Evolutionary conservation across 2,329 filamentous ascomycete genomes (phyloP).

Genomic region (Calonectria pseudoreteaudii): DNA sequence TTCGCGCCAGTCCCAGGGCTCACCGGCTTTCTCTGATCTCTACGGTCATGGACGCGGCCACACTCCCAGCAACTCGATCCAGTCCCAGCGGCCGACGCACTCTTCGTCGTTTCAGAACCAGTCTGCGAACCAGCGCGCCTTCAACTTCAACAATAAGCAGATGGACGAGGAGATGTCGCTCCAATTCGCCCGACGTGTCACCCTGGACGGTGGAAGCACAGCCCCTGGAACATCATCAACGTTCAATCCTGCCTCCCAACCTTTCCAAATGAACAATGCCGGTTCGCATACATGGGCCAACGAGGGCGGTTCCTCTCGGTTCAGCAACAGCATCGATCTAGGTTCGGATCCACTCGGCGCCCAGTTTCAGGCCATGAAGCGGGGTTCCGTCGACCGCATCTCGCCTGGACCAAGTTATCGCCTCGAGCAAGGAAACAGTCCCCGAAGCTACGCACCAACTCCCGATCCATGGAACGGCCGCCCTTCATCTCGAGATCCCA

Average conservation of each 20-base stretch:
- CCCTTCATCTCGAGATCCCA: constrained; percentile 48
- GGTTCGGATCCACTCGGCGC: constrained; percentile 46
- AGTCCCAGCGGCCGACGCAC: constrained; percentile 60
- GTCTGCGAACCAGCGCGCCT: constrained; percentile 51
- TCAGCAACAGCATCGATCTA: constrained; percentile 46
- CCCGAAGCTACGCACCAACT: constrained; percentile 44
- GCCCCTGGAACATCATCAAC: constrained; percentile 30
- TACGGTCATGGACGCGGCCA: constrained; percentile 48
- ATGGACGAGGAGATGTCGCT: constrained; percentile 52
- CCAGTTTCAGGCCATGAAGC: constrained; percentile 46
- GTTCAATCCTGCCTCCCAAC: constrained; percentile 48
- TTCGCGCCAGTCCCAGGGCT: constrained; percentile 65
- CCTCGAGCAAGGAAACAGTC: constrained; percentile 43
- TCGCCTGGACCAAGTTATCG: constrained; percentile 48
- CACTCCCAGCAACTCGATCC: constrained; percentile 57
- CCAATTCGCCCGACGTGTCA: constrained; percentile 48
- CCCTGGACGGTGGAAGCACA: constrained; percentile 46
- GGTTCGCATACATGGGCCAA: constrained; percentile 59
- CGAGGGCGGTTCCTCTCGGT: constrained; percentile 42
- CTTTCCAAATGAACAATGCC: constrained; percentile 62
- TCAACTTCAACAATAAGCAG: constrained; percentile 52
- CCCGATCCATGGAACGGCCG: constrained; percentile 55
- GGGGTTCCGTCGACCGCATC: constrained; percentile 54
- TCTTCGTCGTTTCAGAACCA: constrained; percentile 61
- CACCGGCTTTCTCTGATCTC: constrained; percentile 49